A percentile compares a stretch with the other conserved stretches of the same genome.
Conservation (phyloP, 495 filamentous ascomycete genomes). For the Aspergillus diversus region DNA sequence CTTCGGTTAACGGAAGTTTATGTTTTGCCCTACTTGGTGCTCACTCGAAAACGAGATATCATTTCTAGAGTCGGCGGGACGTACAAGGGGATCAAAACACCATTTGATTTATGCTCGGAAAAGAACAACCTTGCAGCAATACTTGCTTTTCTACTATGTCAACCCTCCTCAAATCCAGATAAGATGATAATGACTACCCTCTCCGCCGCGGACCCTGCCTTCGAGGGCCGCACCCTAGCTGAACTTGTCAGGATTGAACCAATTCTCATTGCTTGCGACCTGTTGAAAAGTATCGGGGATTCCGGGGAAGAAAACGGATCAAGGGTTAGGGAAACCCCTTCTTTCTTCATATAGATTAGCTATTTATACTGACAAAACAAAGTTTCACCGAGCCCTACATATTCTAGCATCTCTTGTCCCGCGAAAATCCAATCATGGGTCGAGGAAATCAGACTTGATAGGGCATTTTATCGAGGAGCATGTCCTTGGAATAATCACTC, state of each 20-base stretch:
- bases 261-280: constrained; percentile 71
- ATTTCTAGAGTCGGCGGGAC: constrained; percentile 79
- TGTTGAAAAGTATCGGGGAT: constrained; percentile 82
- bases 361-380: constrained; percentile 39
- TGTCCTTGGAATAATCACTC: constrained; percentile 84
- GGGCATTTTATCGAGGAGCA: constrained; percentile 81
- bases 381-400: constrained; percentile 64
- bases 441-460: constrained; percentile 60
- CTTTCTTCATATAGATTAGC: neutral
- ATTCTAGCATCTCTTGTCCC: constrained; percentile 68
- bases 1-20: constrained; percentile 76
- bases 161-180: constrained; percentile 68
- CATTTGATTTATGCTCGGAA: constrained; percentile 62
- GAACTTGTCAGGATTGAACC: constrained; percentile 77
- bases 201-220: constrained; percentile 64
- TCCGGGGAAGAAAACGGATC: constrained; percentile 62
- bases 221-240: constrained; percentile 65
- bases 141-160: constrained; percentile 75
- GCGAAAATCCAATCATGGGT: constrained; percentile 50
- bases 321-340: constrained; percentile 45
- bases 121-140: constrained; percentile 76
- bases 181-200: constrained; percentile 69
- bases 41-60: constrained; percentile 74
- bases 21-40: constrained; percentile 83
- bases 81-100: constrained; percentile 60